Evolutionary conservation across 345 rosid species (phyloP).

Genomic region (Salix brachista): DNA sequence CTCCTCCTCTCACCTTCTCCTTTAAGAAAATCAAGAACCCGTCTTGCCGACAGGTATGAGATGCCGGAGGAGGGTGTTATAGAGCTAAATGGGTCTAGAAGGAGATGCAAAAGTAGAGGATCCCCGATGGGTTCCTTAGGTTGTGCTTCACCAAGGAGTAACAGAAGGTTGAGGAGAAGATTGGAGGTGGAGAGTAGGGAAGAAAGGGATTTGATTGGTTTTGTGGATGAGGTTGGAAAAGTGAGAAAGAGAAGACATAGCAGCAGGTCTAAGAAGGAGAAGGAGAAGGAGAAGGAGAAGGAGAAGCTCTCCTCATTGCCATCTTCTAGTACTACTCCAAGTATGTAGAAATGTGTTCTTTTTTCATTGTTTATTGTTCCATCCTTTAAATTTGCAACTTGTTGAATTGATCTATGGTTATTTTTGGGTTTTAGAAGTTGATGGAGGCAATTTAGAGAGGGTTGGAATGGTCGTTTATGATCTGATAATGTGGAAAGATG

Average conservation of each 20-base stretch:
- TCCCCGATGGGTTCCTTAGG: slow-evolving; percentile 40
- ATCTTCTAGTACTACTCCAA: slow-evolving; percentile 40
- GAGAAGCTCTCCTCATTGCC: slow-evolving; percentile 55
- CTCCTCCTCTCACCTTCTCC: slow-evolving; percentile 76
- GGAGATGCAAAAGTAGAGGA: slow-evolving; percentile 48
- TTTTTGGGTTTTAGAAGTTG: slow-evolving; percentile 32
- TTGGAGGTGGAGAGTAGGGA: slow-evolving; percentile 63
- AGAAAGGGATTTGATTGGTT: slow-evolving; percentile 46
- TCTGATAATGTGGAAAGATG: slow-evolving; percentile 79
- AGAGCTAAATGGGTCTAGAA: slow-evolving; percentile 47
- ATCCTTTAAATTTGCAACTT: neutral
- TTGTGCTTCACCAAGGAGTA: slow-evolving; percentile 54
- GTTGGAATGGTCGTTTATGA: slow-evolving; percentile 49
- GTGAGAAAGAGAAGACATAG: slow-evolving; percentile 50
- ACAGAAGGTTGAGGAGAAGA: slow-evolving; percentile 56
- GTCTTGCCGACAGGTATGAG: slow-evolving; percentile 60
- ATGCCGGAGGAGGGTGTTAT: slow-evolving; percentile 49
- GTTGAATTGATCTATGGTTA: neutral
- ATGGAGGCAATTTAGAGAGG: slow-evolving; percentile 50
- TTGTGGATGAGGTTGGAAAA: slow-evolving; percentile 47
- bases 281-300: slow-evolving; percentile 5
- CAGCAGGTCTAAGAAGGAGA: slow-evolving; percentile 68
- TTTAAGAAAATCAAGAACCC: slow-evolving; percentile 48
- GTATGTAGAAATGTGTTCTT: slow-evolving; percentile 30
- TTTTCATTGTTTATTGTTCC: neutral